phyloP scores from a whole-genome alignment of 2,329 filamentous ascomycete genomes.

The Colletotrichum sp. region DNA sequence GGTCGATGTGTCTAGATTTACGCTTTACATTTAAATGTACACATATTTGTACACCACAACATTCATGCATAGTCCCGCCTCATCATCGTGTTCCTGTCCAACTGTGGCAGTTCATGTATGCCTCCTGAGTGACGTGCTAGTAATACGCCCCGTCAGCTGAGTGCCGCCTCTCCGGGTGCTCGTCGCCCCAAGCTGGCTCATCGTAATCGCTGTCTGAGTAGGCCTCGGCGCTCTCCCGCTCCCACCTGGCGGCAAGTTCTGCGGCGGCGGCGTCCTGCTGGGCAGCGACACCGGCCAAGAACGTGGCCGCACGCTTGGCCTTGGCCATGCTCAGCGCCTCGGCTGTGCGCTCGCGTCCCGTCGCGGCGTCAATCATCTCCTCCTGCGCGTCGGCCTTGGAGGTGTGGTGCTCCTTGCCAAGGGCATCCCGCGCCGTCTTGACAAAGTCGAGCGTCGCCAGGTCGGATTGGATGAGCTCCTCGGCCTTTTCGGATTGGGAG shows the following conservation, averaged over 20 bases:
- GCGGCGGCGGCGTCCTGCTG: neutral
- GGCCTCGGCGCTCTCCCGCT: neutral
- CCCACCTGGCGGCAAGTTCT: neutral
- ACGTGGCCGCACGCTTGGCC: neutral
- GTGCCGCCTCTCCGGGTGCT: neutral
- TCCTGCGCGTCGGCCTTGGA: neutral
- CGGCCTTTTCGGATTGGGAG: slow-evolving; percentile 9
- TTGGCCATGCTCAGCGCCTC: neutral
- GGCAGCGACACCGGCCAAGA: neutral
- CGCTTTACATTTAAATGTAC: slow-evolving; percentile 1
- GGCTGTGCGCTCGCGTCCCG: neutral
- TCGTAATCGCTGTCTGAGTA: neutral
- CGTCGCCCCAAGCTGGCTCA: neutral
- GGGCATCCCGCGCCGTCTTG: neutral
- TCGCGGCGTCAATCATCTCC: neutral
- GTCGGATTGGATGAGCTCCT: slow-evolving; percentile 9
- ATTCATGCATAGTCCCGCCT: neutral
- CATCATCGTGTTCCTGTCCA: neutral
- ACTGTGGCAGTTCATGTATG: neutral
- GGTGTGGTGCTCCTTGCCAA: neutral
- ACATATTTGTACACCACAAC: neutral
- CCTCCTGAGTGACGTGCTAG: neutral
- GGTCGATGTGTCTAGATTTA: neutral
- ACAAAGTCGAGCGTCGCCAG: slow-evolving; percentile 4
- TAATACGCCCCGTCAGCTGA: neutral